These are phyloP conservation scores for Furcasterigmium furcatum DNA, from an alignment of 2,329 filamentous ascomycete genomes.

Conservation along the genomic window DNA sequence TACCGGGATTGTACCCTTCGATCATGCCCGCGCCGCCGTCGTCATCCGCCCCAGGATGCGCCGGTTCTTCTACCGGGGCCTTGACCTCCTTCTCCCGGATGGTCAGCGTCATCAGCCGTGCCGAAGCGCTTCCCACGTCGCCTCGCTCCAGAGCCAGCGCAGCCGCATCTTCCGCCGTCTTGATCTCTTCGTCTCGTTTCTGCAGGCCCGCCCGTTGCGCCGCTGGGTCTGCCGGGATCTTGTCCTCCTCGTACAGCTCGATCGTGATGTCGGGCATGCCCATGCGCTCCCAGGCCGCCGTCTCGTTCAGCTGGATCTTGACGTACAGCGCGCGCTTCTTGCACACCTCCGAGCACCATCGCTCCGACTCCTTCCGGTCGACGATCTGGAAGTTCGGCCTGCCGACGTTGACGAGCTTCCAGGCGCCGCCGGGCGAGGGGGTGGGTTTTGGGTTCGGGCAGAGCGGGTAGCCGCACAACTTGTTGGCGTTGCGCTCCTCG, in stretches of 20 bases:
- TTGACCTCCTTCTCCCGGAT: constrained; percentile 49
- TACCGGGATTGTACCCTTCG: constrained; percentile 44
- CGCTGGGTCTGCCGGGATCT: constrained; percentile 37
- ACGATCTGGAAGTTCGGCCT: constrained; percentile 64
- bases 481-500: constrained; percentile 81
- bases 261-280: constrained; percentile 55
- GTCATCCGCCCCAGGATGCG: constrained; percentile 12
- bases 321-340: constrained; percentile 78
- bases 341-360: constrained; percentile 83
- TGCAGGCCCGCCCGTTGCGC: constrained; percentile 35
- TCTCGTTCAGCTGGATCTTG: constrained; percentile 82
- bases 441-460: constrained; percentile 65
- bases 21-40: constrained; percentile 38
- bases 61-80: constrained; percentile 20
- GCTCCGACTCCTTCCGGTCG: constrained; percentile 68
- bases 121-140: constrained; percentile 16
- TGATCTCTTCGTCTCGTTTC: constrained; percentile 40
- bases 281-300: constrained; percentile 79
- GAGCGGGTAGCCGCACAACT: constrained; percentile 78
- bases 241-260: constrained; percentile 62
- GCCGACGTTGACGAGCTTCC: constrained; percentile 58
- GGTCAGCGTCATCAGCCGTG: constrained; percentile 39
- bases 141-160: constrained; percentile 50
- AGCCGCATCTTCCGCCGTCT: constrained; percentile 32
- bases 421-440: constrained; percentile 56